Percentiles rank a stretch among this genome's conserved stretches.
These are phyloP conservation scores for Rhodocollybia butyracea DNA, from an alignment of 768 basidiomycete species.

Conservation along the genomic window DNA sequence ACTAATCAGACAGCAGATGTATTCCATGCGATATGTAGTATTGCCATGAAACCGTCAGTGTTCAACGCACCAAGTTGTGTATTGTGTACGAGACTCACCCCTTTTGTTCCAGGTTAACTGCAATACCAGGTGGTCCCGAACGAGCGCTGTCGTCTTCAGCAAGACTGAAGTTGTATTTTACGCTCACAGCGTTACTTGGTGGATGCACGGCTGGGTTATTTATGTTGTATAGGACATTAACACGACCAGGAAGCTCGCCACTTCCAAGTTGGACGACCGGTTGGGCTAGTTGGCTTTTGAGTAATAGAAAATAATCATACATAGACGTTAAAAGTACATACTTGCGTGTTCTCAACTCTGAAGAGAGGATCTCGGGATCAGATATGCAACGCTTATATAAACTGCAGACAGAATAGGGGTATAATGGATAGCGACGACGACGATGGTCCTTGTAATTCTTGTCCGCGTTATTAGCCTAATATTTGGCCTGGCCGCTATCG, in stretches of 20 bases:
- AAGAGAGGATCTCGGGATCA: too few species aligned
- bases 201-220: conserved; percentile 71
- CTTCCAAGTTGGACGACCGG: conserved; percentile 52
- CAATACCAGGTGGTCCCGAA: conserved; percentile 83
- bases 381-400: too few species aligned
- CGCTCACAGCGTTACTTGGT: conserved; percentile 68
- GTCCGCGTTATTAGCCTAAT: too few species aligned
- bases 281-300: conserved; percentile 68
- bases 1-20: conserved; percentile 83
- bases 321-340: not conserved
- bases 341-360: not conserved
- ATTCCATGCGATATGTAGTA: conserved; percentile 79
- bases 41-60: conserved; percentile 86
- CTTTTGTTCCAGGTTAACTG: conserved; percentile 40
- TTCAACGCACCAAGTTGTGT: conserved; percentile 12
- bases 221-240: conserved; percentile 65
- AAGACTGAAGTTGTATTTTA: conserved; percentile 69
- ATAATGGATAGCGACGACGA: too few species aligned
- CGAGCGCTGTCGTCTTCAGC: conserved; percentile 69
- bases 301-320: conserved; percentile 42
- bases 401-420: too few species aligned
- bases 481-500: too few species aligned
- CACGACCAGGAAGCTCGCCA: conserved; percentile 56
- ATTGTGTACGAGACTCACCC: conserved; percentile 13
- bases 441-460: too few species aligned